Percentiles rank a stretch among this genome's conserved stretches.
These are phyloP conservation scores for Solanum hybrid DNA, from an alignment of 305 asterid genomes.

Conservation along the genomic window DNA sequence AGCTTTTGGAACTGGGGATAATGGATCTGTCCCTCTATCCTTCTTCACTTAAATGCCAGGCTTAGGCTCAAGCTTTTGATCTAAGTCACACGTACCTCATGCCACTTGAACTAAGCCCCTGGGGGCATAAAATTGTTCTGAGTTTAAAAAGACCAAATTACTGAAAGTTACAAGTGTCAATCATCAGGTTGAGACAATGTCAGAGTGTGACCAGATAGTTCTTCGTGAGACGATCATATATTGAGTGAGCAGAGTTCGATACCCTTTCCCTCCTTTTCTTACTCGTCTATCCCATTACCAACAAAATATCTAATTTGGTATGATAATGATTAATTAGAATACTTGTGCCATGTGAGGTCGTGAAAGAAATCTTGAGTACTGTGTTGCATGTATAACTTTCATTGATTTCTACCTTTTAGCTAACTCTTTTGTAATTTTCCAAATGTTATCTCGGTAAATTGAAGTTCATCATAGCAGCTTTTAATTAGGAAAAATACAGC, in stretches of 20 bases:
- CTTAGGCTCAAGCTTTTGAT: not conserved
- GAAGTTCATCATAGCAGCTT: not conserved
- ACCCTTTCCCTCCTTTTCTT: not conserved
- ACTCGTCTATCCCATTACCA: not conserved
- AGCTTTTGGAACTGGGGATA: not conserved
- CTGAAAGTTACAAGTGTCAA: not conserved
- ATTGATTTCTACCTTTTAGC: not conserved
- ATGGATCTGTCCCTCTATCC: not conserved
- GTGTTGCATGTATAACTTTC: not conserved
- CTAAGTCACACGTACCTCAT: not conserved
- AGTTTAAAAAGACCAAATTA: not conserved
- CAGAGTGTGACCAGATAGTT: not conserved
- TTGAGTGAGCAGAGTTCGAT: not conserved
- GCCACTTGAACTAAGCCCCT: not conserved
- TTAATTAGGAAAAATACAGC: not conserved
- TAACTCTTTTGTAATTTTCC: not conserved
- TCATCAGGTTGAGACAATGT: not conserved
- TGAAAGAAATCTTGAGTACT: not conserved
- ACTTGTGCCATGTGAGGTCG: not conserved
- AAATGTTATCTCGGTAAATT: not conserved
- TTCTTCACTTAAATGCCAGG: not conserved
- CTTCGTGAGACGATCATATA: not conserved
- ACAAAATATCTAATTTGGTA: not conserved
- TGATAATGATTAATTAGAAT: not conserved
- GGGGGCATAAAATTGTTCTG: not conserved